Base-by-base conservation (phyloP, 805 yeast genomes). In the Kazachstania kunashirensis region DNA sequence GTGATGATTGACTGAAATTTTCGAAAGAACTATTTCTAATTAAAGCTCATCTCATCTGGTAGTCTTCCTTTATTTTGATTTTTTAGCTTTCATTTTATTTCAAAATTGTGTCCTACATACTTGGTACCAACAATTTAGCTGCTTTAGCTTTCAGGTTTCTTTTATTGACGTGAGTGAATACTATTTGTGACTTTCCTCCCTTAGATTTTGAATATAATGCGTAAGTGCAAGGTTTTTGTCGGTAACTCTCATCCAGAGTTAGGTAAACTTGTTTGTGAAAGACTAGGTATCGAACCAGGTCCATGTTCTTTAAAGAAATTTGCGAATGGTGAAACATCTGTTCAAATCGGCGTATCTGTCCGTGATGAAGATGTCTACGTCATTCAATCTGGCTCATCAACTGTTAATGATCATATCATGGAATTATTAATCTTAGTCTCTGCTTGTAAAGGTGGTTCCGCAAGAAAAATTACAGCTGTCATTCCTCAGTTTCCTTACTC, bases 401-500 rank as follows among this genome's bases (percentile, higher is more conserved):
- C 79, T 36, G 60, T 77, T 48, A 92, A 92, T 55, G 97, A 92
- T 55, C 92, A 85, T 54, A 84, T 92, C 41, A 92, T 92, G 98
- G 99, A 92, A 63, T 66, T 92, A 46, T 70, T 92, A 54, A 89
- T 94, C 43, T 70, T 92, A 50, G 88, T 92, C 30, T 79, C 94
- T 33, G 98, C 97, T 35, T 89, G 97, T 62, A 78, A 88, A 50
- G 96, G 96, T 42, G 99, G 98, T 8, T 84, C 96, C 10, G 99
- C 99, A n/a, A 81, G 84, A 52, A 86, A 86, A 57, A 86, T 92
- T 59, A 92, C 73, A 29, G 96, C 96, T 8, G 98, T 92, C 23
- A 79, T 92, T 36, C 99, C 99, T 1, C 94, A 86, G 62, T 94
- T 89, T 59, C 98, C 98, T 24, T 92, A 92, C 66, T 84, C 96